Conservation (phyloP, 2,329 filamentous ascomycete species). For the Fusarium liriodendri region DNA sequence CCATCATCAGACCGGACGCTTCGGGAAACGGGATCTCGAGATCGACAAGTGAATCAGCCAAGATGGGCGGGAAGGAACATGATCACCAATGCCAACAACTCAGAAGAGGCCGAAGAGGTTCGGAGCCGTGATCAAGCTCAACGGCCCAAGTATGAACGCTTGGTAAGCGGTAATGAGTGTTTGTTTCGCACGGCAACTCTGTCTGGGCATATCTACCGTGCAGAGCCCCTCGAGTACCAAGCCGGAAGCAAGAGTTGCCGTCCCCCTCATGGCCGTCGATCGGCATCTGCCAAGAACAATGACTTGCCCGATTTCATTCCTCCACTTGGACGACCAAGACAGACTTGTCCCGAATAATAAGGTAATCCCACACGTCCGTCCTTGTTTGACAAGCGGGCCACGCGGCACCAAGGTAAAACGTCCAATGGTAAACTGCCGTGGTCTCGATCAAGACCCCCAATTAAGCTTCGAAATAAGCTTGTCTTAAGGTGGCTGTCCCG, state of each 20-base stretch:
- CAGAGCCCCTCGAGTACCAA: conserved; percentile 24
- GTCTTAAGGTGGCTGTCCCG: conserved; percentile 29
- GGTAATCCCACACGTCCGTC: neutral
- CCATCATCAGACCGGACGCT: neutral
- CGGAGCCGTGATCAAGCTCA: conserved; percentile 3
- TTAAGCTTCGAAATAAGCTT: conserved; percentile 45
- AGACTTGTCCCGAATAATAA: neutral
- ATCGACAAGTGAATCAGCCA: neutral
- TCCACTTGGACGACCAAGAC: neutral
- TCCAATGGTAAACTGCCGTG: neutral
- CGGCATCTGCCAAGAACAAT: conserved; percentile 33
- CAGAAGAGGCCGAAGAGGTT: conserved; percentile 25
- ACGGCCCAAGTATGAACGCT: neutral
- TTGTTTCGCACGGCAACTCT: conserved; percentile 4
- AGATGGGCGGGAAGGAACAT: neutral
- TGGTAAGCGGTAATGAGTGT: conserved; percentile 11
- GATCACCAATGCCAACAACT: neutral
- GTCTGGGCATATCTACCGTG: neutral
- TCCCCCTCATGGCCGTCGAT: conserved; percentile 17
- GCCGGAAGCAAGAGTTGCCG: conserved; percentile 39
- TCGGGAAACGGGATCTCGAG: neutral
- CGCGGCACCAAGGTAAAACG: neutral
- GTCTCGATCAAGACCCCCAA: neutral
- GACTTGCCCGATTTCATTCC: conserved; percentile 11
- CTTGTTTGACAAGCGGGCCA: neutral